Conservation (phyloP, 176 grass and related monocot species). For the Musa troglodytarum region DNA sequence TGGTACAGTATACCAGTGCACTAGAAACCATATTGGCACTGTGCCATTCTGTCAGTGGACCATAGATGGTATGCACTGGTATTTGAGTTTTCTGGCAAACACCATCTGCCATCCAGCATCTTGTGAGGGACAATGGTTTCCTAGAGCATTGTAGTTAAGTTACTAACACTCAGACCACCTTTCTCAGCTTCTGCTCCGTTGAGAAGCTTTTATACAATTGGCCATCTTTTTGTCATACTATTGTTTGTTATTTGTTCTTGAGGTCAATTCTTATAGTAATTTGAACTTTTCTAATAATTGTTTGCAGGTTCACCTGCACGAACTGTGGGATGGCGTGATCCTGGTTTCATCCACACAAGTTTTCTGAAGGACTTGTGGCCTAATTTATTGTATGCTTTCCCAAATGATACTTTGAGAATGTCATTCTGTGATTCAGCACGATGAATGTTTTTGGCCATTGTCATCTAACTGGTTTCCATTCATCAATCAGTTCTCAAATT, state of each 20-base stretch:
- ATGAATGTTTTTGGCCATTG: not conserved
- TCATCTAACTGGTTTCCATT: not conserved
- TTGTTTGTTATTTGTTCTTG: not conserved
- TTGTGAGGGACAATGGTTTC: no score
- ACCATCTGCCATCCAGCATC: no score
- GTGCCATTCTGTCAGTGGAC: no score
- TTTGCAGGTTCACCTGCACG: conserved; percentile 70
- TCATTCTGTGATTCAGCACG: not conserved
- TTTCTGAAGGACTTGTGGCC: conserved; percentile 84
- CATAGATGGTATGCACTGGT: no score
- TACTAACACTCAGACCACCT: not conserved
- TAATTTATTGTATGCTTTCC: conserved; percentile 40
- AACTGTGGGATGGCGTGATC: conserved; percentile 90
- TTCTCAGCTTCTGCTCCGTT: not conserved
- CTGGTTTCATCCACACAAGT: conserved; percentile 86
- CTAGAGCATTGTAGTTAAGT: not conserved
- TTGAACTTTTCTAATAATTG: not conserved
- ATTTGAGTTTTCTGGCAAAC: no score
- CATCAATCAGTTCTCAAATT: not conserved
- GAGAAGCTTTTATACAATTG: not conserved
- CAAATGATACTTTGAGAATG: not conserved
- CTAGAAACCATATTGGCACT: no score
- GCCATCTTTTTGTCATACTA: not conserved
- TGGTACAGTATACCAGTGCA: no score
- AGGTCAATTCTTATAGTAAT: not conserved